Percentiles rank a stretch among this genome's conserved stretches.
Evolutionary conservation across 345 rosid genomes (phyloP).

Genomic region (Gossypium arboreum): DNA sequence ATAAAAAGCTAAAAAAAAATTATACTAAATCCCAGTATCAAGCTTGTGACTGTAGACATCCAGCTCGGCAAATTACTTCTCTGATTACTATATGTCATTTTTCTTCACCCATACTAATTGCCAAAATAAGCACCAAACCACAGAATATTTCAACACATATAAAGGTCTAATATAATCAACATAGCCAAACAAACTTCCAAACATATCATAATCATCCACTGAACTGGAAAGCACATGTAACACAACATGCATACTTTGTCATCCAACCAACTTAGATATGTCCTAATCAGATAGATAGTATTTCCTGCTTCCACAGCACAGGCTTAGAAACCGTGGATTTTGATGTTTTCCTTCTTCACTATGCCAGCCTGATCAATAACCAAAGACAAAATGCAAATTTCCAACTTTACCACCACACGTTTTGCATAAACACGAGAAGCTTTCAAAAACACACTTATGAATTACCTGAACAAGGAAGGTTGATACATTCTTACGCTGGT

Average conservation of each 20-base stretch:
- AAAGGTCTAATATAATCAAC: neutral
- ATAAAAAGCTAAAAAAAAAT: too few species aligned
- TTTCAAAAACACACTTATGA: neutral
- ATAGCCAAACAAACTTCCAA: too few species aligned
- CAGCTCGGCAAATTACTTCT: too few species aligned
- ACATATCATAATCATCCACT: neutral
- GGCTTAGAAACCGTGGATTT: slow-evolving; percentile 91
- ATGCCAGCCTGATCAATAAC: slow-evolving; percentile 58
- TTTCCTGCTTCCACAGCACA: neutral
- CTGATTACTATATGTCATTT: too few species aligned
- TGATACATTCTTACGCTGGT: slow-evolving; percentile 3
- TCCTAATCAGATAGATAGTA: neutral
- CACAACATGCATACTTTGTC: neutral
- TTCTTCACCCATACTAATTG: too few species aligned
- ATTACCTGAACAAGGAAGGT: slow-evolving; percentile 27
- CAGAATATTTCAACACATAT: neutral
- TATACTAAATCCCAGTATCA: too few species aligned
- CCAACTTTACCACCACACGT: neutral
- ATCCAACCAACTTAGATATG: neutral
- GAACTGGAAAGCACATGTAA: neutral
- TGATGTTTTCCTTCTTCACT: slow-evolving; percentile 95
- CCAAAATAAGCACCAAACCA: too few species aligned
- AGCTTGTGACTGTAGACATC: too few species aligned
- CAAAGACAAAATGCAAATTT: neutral
- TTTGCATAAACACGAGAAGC: neutral